Percentiles rank a stretch among this genome's conserved stretches.
Conservation (phyloP, 495 filamentous ascomycete genomes). For the Neurospora intermedia region DNA sequence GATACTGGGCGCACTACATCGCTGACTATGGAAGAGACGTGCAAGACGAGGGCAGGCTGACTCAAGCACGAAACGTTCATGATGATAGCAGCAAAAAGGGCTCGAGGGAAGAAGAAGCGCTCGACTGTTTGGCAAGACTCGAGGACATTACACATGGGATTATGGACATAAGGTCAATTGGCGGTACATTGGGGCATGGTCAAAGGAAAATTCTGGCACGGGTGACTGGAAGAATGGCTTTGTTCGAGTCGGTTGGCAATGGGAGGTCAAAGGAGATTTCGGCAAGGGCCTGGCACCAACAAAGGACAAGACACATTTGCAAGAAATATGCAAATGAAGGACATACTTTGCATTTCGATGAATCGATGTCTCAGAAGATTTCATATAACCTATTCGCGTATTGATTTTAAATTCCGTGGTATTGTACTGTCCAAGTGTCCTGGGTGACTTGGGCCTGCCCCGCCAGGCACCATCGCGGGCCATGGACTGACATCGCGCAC, state of each 20-base stretch:
- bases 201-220: neutral
- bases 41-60: neutral
- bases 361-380: neutral
- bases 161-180: neutral
- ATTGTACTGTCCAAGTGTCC: neutral
- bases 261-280: neutral
- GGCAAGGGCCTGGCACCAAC: neutral
- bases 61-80: neutral
- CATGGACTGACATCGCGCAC: neutral
- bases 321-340: neutral
- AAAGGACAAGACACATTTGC: neutral
- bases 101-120: neutral
- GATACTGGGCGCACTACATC: too few relatives aligned
- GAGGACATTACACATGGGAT: neutral
- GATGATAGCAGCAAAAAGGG: neutral
- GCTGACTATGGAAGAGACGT: neutral
- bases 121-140: neutral
- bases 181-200: neutral
- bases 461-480: neutral
- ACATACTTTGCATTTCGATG: accelerated
- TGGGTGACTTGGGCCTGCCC: neutral
- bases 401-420: neutral
- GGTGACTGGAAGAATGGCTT: neutral
- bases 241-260: neutral
- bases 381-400: neutral